Evolutionary conservation across 352 stramenopile species (phyloP), one percentile per base, ranked within the genome.

Genomic region (Phytophthora rubi): DNA sequence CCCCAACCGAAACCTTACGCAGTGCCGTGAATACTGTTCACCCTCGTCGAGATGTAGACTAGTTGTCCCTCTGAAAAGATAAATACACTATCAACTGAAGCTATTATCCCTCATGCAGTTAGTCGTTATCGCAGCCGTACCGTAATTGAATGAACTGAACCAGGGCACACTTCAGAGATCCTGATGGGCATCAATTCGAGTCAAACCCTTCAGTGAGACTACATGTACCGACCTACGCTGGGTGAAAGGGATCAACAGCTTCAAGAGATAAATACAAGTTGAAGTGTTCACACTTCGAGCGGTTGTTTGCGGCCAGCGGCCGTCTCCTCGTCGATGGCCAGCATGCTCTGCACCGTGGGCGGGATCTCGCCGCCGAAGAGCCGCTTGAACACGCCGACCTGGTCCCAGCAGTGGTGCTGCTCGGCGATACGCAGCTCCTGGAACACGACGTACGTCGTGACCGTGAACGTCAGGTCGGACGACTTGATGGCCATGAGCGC

Each of bases 361-460:
- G 86, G 84, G 52, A 94, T 91, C 65, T 94, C 80, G 49, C 84
- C 84, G 28, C 86, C 84, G 58, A 94, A 94, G 47, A 94, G 78
- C 35, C 86, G 73, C 70, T 94, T 94, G 68, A 94, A 92, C 12
- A 94, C 84, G 45, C 86, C 82, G 16, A 92, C 84, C 62, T 94
- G 86, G 71, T 94, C 86, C 86, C 86, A 94, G 71, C 84, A 88
- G 67, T 94, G 86, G 72, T 92, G 82, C 65, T 94, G 86, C 70
- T 91, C 81, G 12, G 81, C 83, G 60, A 94, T 92, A 2, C 68
- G 80, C 28, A 81, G 51, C 32, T 91, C 82, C 62, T 94, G 78
- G 65, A 94, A 94, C 59, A 94, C 89, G 42, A 92, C 82, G 69
- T 92, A 94, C 59, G 86, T 90, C 12, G 86, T 94, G 73, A 94